Evolutionary conservation across 345 rosid genomes (phyloP).

Genomic region (Corchorus olitorius): DNA sequence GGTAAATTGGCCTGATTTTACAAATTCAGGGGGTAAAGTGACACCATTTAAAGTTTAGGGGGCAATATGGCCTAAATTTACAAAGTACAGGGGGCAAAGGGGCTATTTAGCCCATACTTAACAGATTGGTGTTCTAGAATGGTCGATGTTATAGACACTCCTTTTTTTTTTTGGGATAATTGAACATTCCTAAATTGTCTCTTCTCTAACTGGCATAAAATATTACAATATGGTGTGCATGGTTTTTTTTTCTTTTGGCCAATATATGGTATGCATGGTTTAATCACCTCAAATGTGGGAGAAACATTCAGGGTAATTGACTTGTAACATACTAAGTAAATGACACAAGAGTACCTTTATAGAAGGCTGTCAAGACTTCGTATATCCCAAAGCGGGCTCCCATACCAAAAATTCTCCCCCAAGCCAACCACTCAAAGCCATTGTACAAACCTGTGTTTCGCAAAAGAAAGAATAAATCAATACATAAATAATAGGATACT

Average conservation of each 20-base stretch:
- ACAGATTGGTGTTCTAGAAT: not conserved
- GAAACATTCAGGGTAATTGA: not conserved
- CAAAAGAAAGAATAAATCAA: slow-evolving; percentile 10
- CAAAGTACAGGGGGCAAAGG: no score
- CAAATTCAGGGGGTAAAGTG: no score
- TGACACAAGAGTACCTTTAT: slow-evolving; percentile 55
- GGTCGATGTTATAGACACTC: no score
- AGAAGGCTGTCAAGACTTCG: slow-evolving; percentile 78
- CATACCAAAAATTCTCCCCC: slow-evolving; percentile 66
- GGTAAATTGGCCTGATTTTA: no score
- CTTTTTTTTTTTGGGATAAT: no score
- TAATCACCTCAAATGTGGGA: not conserved
- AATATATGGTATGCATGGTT: not conserved
- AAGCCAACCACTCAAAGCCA: slow-evolving; percentile 68
- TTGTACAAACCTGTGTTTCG: slow-evolving; percentile 65
- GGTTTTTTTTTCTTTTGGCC: no score
- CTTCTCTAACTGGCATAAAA: not conserved
- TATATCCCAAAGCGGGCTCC: slow-evolving; percentile 85
- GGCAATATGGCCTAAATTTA: no score
- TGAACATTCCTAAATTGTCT: not conserved
- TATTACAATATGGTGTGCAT: not conserved
- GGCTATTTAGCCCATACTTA: no score
- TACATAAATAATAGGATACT: not conserved
- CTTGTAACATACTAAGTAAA: not conserved
- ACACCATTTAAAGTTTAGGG: no score